Evolutionary conservation across 768 basidiomycete genomes (phyloP).

Genomic region (Hypholoma sublateritium): DNA sequence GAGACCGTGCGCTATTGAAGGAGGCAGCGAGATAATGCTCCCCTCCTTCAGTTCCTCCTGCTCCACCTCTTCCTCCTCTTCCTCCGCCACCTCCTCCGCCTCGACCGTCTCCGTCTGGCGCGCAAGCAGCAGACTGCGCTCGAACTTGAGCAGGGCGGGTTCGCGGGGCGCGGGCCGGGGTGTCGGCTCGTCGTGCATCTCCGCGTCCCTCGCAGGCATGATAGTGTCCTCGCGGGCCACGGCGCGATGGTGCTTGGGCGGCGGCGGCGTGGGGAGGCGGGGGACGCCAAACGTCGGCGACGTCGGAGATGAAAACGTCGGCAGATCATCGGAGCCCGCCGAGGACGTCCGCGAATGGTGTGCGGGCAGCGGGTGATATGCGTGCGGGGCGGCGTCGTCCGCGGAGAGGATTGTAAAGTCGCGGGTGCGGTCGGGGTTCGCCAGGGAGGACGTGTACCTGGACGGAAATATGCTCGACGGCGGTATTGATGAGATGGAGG

Average conservation of each 20-base stretch:
- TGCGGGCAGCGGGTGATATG: conserved; percentile 7
- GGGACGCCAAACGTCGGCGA: conserved; percentile 18
- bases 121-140: conserved; percentile 16
- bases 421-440: conserved; percentile 14
- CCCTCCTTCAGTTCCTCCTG: conserved; percentile 25
- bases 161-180: conserved; percentile 27
- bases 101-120: conserved; percentile 10
- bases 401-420: conserved; percentile 19
- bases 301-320: conserved; percentile 14
- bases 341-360: conserved; percentile 17
- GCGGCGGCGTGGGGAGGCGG: conserved; percentile 26
- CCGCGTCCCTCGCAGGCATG: conserved; percentile 8
- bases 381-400: conserved; percentile 6
- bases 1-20: conserved; percentile 2
- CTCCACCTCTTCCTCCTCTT: conserved; percentile 12
- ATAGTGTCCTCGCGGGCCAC: conserved; percentile 19
- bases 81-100: not conserved
- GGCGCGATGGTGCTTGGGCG: conserved; percentile 8
- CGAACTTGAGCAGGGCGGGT: conserved; percentile 19
- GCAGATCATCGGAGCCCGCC: conserved; percentile 15
- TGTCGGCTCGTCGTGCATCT: conserved; percentile 21
- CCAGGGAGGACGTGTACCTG: conserved; percentile 28
- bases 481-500: conserved; percentile 17
- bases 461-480: conserved; percentile 40
- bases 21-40: conserved; percentile 21